Base-by-base conservation (phyloP, 768 basidiomycete genomes). In the Suillus decipiens region DNA sequence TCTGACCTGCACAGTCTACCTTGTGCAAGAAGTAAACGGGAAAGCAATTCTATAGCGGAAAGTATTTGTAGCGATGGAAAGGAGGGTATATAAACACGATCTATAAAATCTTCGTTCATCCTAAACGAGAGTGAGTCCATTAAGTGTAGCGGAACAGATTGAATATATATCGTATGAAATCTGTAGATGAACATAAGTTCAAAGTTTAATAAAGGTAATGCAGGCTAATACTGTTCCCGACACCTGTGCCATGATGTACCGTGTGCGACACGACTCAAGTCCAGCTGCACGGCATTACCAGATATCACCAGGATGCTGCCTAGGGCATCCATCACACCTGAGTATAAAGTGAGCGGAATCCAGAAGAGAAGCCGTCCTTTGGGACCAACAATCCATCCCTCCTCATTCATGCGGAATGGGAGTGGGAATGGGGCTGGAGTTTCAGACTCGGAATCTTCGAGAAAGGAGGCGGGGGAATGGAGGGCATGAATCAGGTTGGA, bases 301-400 rank as follows among this genome's bases (percentile, higher is more conserved):
- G 47, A 1, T 15, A 53, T 47, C 51, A 60, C 37, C 22, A 63
- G 9, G 1, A 28, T 42, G 50, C 61, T 63, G 4, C 50, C 34
- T 6, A 37, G n/a, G 17, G 51, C 53, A 63, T 34, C 36, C 7
- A 47, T 33, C 15, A 17, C 1, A 4, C 37, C 42, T 17, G 59
- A 22, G 24, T 47, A 8, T 11, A 45, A 34, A 24, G 7, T 5
- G 15, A n/a, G 15, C 4, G 61, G 61, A 5, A 61, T 43, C 24
- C 61, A 61, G 31, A 61, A 34, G 14, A 61, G 48, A 19, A 61
- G 54, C 4, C 28, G 28, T 24, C 51, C 61, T 12, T 58, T 31
- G 22, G 50, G 42, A 33, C 47, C 47, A 15, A 48, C 24, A 24
- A 48, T 3, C 47, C 47, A 48, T 8, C 47, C 47, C 14, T 48